Conservation (phyloP, 2,329 filamentous ascomycete genomes). For the Talaromyces sp. region DNA sequence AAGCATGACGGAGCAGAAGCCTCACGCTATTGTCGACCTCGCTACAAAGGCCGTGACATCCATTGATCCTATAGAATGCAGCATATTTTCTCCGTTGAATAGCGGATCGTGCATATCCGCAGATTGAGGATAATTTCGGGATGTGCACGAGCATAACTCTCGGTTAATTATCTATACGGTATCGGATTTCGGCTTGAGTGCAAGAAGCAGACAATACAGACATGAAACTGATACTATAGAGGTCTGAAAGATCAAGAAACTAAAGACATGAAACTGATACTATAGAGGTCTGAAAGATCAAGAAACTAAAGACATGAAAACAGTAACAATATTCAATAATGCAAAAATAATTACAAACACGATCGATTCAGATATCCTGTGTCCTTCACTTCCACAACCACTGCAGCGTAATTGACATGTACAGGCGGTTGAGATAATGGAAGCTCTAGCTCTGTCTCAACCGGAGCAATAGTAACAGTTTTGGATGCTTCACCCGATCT, state of each 20-base stretch:
- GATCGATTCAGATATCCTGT: not conserved
- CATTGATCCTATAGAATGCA: constrained; percentile 11
- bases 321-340: not conserved
- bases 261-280: not conserved
- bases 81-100: not conserved
- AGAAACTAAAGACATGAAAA: not conserved
- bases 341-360: not conserved
- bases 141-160: not conserved
- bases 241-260: not conserved
- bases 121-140: constrained; percentile 1
- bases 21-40: not conserved
- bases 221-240: not conserved
- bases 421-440: not conserved
- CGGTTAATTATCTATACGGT: not conserved
- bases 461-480: not conserved
- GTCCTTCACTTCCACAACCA: not conserved
- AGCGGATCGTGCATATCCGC: not conserved
- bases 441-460: not conserved
- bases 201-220: not conserved
- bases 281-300: not conserved
- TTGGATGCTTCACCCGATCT: not conserved
- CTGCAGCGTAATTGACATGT: not conserved
- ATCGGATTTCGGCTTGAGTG: not conserved
- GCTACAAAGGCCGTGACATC: not conserved
- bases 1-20: not conserved